These are phyloP conservation scores for Isabelozyma rhagii DNA, from an alignment of 805 yeast species.

Conservation along the genomic window DNA sequence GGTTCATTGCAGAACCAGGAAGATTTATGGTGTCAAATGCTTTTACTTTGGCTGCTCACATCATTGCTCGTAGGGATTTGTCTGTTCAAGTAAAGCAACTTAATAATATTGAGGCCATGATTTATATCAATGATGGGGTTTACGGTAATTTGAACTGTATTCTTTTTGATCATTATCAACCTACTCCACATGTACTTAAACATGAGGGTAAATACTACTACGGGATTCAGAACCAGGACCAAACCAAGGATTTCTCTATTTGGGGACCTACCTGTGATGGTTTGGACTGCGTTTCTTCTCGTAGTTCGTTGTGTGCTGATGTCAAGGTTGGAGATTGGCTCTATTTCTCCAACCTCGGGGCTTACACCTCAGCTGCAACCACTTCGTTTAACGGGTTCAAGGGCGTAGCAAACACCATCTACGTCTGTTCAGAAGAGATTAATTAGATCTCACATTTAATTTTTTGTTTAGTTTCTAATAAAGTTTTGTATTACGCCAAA, in stretches of 20 bases:
- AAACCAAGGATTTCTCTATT: constrained; percentile 52
- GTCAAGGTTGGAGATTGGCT: constrained; percentile 90
- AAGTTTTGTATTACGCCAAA: too few species aligned
- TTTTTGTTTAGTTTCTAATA: too few species aligned
- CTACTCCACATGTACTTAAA: constrained; percentile 63
- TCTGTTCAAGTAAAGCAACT: constrained; percentile 12
- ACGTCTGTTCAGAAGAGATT: constrained; percentile 37
- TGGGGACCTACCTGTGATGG: constrained; percentile 99
- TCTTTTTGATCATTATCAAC: constrained; percentile 85
- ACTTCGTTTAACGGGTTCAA: constrained; percentile 89
- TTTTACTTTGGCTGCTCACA: constrained; percentile 78
- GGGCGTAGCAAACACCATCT: constrained; percentile 55
- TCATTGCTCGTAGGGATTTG: constrained; percentile 75
- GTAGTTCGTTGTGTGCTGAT: constrained; percentile 51
- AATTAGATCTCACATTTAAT: neutral
- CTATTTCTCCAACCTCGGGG: constrained; percentile 79
- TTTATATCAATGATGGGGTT: constrained; percentile 91
- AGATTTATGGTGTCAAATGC: constrained; percentile 83
- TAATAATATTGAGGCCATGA: constrained; percentile 50
- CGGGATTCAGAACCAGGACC: constrained; percentile 14
- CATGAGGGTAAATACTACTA: constrained; percentile 48
- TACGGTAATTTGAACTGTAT: constrained; percentile 95
- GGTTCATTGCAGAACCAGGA: constrained; percentile 90
- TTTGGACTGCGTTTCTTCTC: constrained; percentile 71
- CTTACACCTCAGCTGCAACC: constrained; percentile 91